A percentile compares a stretch with the other conserved stretches of the same genome.
Conservation (phyloP, 441 rosid genomes). For the Erysimum pusillum region DNA sequence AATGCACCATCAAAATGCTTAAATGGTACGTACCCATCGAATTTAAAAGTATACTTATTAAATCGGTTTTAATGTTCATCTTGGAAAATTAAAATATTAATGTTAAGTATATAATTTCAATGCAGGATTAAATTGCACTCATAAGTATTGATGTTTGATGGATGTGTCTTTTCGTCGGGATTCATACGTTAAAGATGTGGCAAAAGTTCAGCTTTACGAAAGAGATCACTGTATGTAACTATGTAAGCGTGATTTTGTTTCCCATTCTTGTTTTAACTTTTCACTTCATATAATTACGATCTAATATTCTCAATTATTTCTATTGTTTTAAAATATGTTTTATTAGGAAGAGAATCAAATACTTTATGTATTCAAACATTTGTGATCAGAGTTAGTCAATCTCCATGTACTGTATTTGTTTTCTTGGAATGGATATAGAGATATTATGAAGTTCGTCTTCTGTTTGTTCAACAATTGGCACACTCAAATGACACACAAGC, state of each 20-base stretch:
- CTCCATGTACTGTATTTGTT: not conserved
- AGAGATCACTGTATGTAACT: not conserved
- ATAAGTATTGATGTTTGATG: slow-evolving; percentile 12
- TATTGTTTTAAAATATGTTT: too few species aligned
- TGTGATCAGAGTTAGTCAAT: not conserved
- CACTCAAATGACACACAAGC: slow-evolving; percentile 16
- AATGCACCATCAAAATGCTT: slow-evolving; percentile 57
- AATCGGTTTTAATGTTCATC: not conserved
- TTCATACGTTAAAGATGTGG: not conserved
- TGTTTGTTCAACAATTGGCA: not conserved
- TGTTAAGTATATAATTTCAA: not conserved
- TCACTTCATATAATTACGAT: not conserved
- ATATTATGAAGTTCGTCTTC: not conserved
- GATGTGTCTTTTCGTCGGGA: slow-evolving; percentile 1
- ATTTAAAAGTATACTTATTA: too few species aligned
- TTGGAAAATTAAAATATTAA: not conserved
- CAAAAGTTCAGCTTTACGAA: slow-evolving; percentile 5
- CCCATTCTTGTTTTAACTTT: not conserved
- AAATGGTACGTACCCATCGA: slow-evolving; percentile 51
- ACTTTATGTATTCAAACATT: not conserved
- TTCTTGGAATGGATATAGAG: not conserved
- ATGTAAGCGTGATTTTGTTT: not conserved
- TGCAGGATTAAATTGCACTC: slow-evolving; percentile 45
- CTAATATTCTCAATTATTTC: not conserved
- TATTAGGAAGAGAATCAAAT: not conserved